Percentiles rank a stretch among this genome's conserved stretches.
Evolutionary conservation across 129 eudicot genomes (phyloP).

Genomic region (Apium graveolens): DNA sequence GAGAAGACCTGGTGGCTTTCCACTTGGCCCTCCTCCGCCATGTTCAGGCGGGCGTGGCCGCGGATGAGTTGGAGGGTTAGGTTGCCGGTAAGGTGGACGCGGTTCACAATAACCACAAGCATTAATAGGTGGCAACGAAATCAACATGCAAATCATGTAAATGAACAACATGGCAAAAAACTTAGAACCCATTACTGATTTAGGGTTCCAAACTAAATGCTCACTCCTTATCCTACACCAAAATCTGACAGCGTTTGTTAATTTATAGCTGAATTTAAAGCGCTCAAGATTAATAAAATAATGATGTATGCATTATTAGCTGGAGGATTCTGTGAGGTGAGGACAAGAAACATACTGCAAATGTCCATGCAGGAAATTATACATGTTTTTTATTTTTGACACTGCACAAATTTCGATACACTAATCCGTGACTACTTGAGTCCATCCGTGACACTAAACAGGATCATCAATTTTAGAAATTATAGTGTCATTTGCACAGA

Average conservation of each 20-base stretch:
- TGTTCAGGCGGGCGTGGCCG: background rate
- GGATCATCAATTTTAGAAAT: background rate
- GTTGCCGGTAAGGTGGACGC: background rate
- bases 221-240: background rate
- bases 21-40: background rate
- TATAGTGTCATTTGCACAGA: background rate
- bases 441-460: constrained; percentile 5
- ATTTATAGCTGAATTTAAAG: background rate
- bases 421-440: background rate
- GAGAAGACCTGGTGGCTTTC: background rate
- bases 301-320: background rate
- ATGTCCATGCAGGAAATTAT: background rate
- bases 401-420: background rate
- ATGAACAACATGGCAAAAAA: background rate
- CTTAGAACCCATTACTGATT: background rate
- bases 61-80: constrained; percentile 1
- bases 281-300: background rate
- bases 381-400: background rate
- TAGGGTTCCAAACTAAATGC: background rate
- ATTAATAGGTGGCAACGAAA: background rate
- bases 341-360: background rate
- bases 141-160: background rate
- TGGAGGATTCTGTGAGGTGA: background rate
- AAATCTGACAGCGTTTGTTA: background rate
- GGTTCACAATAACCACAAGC: constrained; percentile 5